A percentile compares a stretch with the other conserved stretches of the same genome.
These are phyloP conservation scores for Sporothrix variecibatus DNA, from an alignment of 2,329 filamentous ascomycete species.

Conservation along the genomic window DNA sequence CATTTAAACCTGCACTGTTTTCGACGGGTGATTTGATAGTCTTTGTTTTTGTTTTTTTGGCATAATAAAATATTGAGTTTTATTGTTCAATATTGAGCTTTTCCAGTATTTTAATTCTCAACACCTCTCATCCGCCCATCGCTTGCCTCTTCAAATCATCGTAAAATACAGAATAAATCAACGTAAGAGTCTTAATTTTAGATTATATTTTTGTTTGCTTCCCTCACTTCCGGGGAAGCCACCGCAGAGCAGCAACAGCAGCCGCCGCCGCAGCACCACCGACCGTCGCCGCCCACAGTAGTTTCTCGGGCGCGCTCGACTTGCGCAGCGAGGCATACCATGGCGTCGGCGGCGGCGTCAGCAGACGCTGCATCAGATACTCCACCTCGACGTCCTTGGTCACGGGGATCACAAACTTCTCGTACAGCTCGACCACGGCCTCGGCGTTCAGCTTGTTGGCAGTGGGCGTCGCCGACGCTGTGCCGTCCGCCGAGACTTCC, in stretches of 20 bases:
- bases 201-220: constrained; percentile 20
- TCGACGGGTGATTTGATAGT: not conserved
- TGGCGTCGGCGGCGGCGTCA: constrained; percentile 17
- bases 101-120: not conserved
- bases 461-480: constrained; percentile 52
- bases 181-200: constrained; percentile 8
- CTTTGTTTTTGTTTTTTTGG: not conserved
- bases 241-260: constrained; percentile 22
- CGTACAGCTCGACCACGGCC: constrained; percentile 87
- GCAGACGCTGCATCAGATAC: constrained; percentile 89
- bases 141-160: not conserved
- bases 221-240: constrained; percentile 25
- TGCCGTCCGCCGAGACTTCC: constrained; percentile 67
- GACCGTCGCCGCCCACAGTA: constrained; percentile 14
- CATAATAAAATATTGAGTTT: not conserved
- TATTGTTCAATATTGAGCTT: not conserved
- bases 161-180: not conserved
- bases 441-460: constrained; percentile 83
- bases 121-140: not conserved
- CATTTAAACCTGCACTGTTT: not conserved
- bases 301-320: constrained; percentile 1
- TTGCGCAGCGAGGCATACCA: constrained; percentile 25
- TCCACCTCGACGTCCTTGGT: constrained; percentile 99
- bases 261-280: constrained; percentile 10
- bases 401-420: constrained; percentile 89